Evolutionary conservation across 257 asterid genomes (phyloP).

Genomic region (Solanum commersonii): DNA sequence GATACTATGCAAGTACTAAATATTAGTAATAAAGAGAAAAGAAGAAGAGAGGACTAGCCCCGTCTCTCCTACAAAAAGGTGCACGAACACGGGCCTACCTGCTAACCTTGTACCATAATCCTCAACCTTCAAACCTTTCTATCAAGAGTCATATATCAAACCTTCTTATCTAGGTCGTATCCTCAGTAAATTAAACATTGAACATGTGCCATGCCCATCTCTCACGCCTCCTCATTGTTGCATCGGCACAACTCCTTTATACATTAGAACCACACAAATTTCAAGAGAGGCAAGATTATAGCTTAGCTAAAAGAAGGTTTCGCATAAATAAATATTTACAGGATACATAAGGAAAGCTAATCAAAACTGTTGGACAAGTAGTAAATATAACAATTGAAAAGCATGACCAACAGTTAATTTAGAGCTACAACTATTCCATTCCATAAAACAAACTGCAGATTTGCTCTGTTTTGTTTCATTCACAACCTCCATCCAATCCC

Average conservation of each 20-base stretch:
- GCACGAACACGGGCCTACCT: rapidly evolving
- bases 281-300: background rate
- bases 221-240: background rate
- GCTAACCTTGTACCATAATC: too few relatives aligned
- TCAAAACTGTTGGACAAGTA: background rate
- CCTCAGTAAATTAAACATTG: too few relatives aligned
- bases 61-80: background rate
- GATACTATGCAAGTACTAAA: background rate
- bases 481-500: constrained; percentile 14
- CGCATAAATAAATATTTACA: background rate
- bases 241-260: too few relatives aligned
- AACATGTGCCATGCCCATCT: background rate
- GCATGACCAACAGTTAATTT: background rate
- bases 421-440: background rate
- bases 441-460: background rate
- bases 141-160: too few relatives aligned
- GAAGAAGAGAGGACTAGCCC: background rate
- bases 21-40: background rate
- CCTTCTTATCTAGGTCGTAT: too few relatives aligned
- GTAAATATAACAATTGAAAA: background rate
- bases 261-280: background rate
- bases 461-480: background rate
- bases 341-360: background rate
- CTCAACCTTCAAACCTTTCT: background rate
- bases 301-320: background rate